Evolutionary conservation across 768 basidiomycete genomes (phyloP).

Genomic region (Pisolithus orientalis): DNA sequence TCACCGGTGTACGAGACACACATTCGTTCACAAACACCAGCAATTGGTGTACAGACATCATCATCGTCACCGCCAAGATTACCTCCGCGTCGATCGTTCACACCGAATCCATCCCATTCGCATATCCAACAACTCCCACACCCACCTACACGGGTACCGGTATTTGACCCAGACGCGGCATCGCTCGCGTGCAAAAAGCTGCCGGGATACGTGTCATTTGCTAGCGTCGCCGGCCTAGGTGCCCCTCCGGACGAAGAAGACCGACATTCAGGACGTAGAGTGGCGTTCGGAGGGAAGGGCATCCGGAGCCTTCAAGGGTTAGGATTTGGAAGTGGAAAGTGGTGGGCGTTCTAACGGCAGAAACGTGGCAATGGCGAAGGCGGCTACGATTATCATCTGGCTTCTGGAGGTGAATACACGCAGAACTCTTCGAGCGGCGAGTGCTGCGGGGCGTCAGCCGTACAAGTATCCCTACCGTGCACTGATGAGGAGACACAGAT

Average conservation of each 20-base stretch:
- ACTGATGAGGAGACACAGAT: too few relatives aligned
- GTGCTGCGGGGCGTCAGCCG: too few relatives aligned
- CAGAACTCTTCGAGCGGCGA: too few relatives aligned
- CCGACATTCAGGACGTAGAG: conserved; percentile 19
- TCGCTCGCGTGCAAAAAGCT: conserved; percentile 49
- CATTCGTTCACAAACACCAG: conserved; percentile 1
- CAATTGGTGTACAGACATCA: background rate
- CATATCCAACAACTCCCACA: conserved; percentile 6
- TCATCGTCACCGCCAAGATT: conserved; percentile 1
- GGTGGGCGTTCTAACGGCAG: conserved; percentile 24
- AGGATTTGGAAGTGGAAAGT: conserved; percentile 26
- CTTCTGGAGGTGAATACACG: background rate
- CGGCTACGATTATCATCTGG: background rate
- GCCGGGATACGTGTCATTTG: conserved; percentile 64
- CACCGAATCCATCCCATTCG: conserved; percentile 6
- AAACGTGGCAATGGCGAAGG: background rate
- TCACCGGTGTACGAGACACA: conserved; percentile 9
- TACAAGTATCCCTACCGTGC: too few relatives aligned
- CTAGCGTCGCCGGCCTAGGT: conserved; percentile 61
- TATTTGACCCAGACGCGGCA: conserved; percentile 60
- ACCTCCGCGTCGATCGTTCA: background rate
- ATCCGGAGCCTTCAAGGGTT: conserved; percentile 13
- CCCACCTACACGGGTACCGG: conserved; percentile 28
- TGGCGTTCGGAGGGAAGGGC: conserved; percentile 10
- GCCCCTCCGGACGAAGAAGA: conserved; percentile 46